These are phyloP conservation scores for Huntiella bhutanensis DNA, from an alignment of 2,329 filamentous ascomycete genomes.

Conservation along the genomic window DNA sequence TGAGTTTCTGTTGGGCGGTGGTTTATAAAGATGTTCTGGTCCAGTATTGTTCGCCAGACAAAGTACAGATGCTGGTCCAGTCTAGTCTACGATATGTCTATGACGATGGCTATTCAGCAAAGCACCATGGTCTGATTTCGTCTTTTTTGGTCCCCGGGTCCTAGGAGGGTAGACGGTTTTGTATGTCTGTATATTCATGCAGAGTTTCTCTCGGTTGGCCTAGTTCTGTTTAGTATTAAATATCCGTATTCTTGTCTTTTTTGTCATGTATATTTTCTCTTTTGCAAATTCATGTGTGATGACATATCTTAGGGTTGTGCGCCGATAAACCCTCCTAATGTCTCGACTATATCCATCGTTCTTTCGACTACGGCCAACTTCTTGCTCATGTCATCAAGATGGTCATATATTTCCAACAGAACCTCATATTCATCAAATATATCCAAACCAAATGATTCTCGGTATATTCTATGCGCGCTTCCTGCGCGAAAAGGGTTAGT, in stretches of 20 bases:
- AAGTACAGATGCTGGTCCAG: no score
- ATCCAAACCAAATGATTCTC: constrained; percentile 35
- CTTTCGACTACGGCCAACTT: no score
- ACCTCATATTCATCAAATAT: background rate
- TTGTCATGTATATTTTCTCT: background rate
- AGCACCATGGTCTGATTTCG: no score
- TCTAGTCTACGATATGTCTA: no score
- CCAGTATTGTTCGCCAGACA: background rate
- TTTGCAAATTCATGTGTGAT: background rate
- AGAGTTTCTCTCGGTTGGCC: no score
- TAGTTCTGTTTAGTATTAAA: background rate
- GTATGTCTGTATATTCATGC: no score
- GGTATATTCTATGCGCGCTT: constrained; percentile 55
- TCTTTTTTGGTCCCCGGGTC: no score
- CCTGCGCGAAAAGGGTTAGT: constrained; percentile 41
- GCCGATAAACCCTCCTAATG: no score
- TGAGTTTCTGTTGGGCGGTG: constrained; percentile 43
- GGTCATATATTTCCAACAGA: background rate
- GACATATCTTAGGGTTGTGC: background rate
- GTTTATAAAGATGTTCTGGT: background rate
- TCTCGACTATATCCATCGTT: background rate
- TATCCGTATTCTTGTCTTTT: background rate
- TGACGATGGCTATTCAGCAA: no score
- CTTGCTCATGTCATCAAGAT: background rate
- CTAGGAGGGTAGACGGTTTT: no score